Evolutionary conservation across 768 basidiomycete species (phyloP).

Genomic region (Amanita inopinata): DNA sequence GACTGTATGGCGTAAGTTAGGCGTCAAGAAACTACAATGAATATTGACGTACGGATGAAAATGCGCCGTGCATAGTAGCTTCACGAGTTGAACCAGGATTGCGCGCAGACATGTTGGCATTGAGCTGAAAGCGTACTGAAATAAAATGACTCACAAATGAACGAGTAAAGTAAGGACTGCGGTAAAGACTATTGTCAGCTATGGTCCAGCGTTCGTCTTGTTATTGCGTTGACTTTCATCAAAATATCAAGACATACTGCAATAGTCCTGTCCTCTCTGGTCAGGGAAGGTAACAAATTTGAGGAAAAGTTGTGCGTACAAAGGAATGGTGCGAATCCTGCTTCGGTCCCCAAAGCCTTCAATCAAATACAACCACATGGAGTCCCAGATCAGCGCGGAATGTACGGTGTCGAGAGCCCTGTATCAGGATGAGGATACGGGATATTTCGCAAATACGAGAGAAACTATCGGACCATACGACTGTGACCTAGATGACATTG

Average conservation of each 20-base stretch:
- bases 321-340: constrained; percentile 16
- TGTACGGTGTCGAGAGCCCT: constrained; percentile 20
- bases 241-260: constrained; percentile 2
- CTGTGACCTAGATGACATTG: not conserved
- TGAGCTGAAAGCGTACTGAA: not conserved
- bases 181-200: constrained; percentile 16
- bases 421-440: not conserved
- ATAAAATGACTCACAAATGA: constrained; percentile 16
- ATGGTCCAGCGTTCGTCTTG: constrained; percentile 9
- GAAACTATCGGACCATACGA: constrained; percentile 1
- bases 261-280: not conserved
- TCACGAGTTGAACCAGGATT: not conserved
- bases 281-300: not conserved
- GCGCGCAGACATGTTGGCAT: not conserved
- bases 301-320: constrained; percentile 12
- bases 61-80: constrained; percentile 22
- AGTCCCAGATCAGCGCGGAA: constrained; percentile 16
- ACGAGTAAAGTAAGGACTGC: constrained; percentile 21
- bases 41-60: constrained; percentile 13
- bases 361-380: constrained; percentile 21
- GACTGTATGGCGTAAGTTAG: constrained; percentile 12
- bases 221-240: not conserved
- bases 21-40: not conserved
- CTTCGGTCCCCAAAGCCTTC: constrained; percentile 12
- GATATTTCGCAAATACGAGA: not conserved